Percentiles rank a stretch among this genome's conserved stretches.
Conservation (phyloP, 1,139 yeast genomes). For the Scheffersomyces insectosa region DNA sequence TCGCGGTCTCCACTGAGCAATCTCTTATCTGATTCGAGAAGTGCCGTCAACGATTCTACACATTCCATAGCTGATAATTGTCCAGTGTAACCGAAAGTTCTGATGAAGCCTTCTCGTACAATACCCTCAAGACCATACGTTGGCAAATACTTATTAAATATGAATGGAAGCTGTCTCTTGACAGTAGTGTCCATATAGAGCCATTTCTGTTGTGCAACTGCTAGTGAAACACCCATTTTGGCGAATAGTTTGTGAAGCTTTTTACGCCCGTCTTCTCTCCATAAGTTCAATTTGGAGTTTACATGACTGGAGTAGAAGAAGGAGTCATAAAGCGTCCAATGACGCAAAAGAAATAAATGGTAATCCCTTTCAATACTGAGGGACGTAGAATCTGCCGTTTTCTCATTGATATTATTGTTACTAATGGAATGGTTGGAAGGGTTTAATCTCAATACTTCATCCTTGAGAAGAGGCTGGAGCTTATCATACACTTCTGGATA, state of each 20-base stretch:
- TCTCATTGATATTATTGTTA: constrained; percentile 23
- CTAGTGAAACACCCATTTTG: constrained; percentile 90
- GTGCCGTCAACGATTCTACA: constrained; percentile 83
- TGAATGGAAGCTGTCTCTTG: constrained; percentile 69
- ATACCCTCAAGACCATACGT: constrained; percentile 82
- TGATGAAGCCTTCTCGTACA: constrained; percentile 79
- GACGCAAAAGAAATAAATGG: constrained; percentile 81
- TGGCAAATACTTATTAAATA: constrained; percentile 70
- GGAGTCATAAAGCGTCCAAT: constrained; percentile 91
- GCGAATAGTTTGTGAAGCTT: constrained; percentile 90
- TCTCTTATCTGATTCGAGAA: constrained; percentile 67
- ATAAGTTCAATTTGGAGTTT: constrained; percentile 79
- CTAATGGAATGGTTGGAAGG: constrained; percentile 25
- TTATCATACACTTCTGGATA: constrained; percentile 77
- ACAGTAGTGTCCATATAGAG: constrained; percentile 80
- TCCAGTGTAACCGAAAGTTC: constrained; percentile 86
- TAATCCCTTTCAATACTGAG: constrained; percentile 80
- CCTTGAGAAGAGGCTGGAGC: constrained; percentile 71
- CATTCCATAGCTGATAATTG: constrained; percentile 90
- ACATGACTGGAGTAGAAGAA: constrained; percentile 88
- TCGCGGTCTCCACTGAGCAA: constrained; percentile 16
- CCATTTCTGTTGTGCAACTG: constrained; percentile 91
- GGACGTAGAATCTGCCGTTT: constrained; percentile 64
- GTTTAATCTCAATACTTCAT: constrained; percentile 76
- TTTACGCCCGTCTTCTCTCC: constrained; percentile 92